phyloP scores from a whole-genome alignment of 2,329 filamentous ascomycete genomes.

The Beauveria varroae region DNA sequence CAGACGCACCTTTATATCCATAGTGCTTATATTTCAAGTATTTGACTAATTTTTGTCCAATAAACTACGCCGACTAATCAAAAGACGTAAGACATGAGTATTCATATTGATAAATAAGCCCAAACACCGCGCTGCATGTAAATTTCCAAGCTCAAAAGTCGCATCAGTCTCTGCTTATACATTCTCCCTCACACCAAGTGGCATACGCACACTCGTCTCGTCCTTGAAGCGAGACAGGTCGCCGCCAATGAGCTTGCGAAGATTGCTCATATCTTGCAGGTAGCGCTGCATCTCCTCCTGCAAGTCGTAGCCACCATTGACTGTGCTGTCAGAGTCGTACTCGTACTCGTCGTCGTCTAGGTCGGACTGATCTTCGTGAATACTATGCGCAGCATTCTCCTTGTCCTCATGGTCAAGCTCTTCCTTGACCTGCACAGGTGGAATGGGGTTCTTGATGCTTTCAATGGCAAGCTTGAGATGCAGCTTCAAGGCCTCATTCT shows the following conservation, averaged over 20 bases:
- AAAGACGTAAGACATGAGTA: neutral
- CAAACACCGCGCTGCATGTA: conserved; percentile 22
- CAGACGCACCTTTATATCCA: neutral
- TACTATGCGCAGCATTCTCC: conserved; percentile 26
- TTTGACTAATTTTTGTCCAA: neutral
- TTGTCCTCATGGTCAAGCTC: conserved; percentile 16
- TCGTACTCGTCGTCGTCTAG: conserved; percentile 54
- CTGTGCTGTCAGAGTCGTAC: conserved; percentile 38
- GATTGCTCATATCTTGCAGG: conserved; percentile 74
- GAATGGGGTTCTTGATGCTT: conserved; percentile 87
- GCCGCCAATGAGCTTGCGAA: conserved; percentile 55
- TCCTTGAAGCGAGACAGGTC: conserved; percentile 65
- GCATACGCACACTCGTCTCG: conserved; percentile 48
- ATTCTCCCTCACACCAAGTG: conserved; percentile 39
- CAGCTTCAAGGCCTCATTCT: conserved; percentile 82
- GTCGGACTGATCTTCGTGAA: conserved; percentile 32
- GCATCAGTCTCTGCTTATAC: conserved; percentile 17
- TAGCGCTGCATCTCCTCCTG: conserved; percentile 82
- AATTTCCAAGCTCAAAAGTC: conserved; percentile 1
- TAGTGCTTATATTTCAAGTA: neutral
- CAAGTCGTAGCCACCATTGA: conserved; percentile 53
- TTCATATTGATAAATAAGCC: conserved; percentile 9
- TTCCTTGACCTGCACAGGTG: conserved; percentile 40
- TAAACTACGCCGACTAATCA: neutral
- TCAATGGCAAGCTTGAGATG: conserved; percentile 82